Evolutionary conservation across 1,139 yeast species (phyloP), one percentile per base, ranked within the genome.

Genomic region (Zhuliangozyma blackwelliae): DNA sequence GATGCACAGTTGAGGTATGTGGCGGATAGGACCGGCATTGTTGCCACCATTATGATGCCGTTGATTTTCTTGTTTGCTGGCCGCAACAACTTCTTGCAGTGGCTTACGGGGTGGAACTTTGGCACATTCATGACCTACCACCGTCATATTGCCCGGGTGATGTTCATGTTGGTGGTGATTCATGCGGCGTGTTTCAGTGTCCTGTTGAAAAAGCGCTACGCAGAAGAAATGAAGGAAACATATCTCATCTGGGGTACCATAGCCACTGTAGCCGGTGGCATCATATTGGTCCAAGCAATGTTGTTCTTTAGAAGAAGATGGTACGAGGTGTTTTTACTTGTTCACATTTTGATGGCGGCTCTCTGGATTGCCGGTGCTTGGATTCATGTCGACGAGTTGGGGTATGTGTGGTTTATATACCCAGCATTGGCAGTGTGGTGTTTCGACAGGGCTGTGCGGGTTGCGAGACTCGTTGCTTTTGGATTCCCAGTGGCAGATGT

Each of bases 351-450:
- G 0, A 42, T 72, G 43, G 77, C 77, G 1, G 61, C 52, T 0
- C 36, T 68, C 10, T 72, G 66, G 47, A 50, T 72, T 10, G 64
- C 52, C 3, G 75, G 72, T 2, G 58, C 72, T 7, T 71, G 72
- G 66, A 38, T 57, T 31, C 79, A 73, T 43, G 65, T 68, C 29
- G 51, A 47, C 21, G 59, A 54, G 2, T 53, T 68, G 36, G 77
- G 76, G 1, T 73, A 64, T 45, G 54, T 57, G 20, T 56, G 59
- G 45, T 63, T 68, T 51, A 52, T 63, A 37, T 68, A 63, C 45
- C 67, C 74, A 6, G 44, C 68, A 5, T 47, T 55, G 22, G 73
- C 68, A 0, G 61, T 72, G 5, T 73, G 78, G 78, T 52, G 47
- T 0, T 55, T 67, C 31, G 78, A 73, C 46, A 50, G 77, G 32